Base-by-base conservation (phyloP, 169 alveolate species). In the Eimeria sp. region DNA sequence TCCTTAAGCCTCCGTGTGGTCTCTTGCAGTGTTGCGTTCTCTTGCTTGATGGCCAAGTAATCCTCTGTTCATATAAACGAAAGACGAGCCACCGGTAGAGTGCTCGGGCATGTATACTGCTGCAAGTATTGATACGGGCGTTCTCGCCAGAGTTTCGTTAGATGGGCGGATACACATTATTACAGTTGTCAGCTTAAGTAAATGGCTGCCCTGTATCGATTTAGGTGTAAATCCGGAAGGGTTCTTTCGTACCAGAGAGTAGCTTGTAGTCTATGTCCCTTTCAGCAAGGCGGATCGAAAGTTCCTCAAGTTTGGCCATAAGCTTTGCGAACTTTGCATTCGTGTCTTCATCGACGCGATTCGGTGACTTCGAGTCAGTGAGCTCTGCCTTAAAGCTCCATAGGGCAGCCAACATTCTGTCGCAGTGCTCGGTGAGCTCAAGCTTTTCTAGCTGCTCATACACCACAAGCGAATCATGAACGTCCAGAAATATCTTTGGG, bases 281-380 rank as follows among this genome's bases (percentile, higher is more conserved):
- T 88, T 95, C 97, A 16, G 98, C 96, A 51, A 96, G 87, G 20
- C 96, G 95, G 49, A 97, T 92, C 51, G 98, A 97, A 51, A 97
- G 63, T 61, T 97, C 98, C 83, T 97, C 98, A 51, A 97, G 94
- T 67, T 95, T 96, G 91, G 93, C 95, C 98, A 97, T 97, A 86
- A 97, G 78, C 47, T 97, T 97, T 73, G 97, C 97, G 94, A 97
- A 96, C 87, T 97, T 97, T 70, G 97, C 97, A 78, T 96, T 97
- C 11, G 97, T 96, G 93, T 97, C 98, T 58, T 95, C 97, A 91
- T 96, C 98, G 40, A 92, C 89, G n/a, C 96, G 96, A 63, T 93
- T 95, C 45, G 95, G 51, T 57, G 95, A 67, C 67, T 95, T 96
- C 45, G 95, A 76, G 89, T 96, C 98, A 30, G 95, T 73, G 76